Evolutionary conservation across 2,329 filamentous ascomycete genomes (phyloP), one percentile per base, ranked within the genome.

Genomic region (Hypoxylon sp.): DNA sequence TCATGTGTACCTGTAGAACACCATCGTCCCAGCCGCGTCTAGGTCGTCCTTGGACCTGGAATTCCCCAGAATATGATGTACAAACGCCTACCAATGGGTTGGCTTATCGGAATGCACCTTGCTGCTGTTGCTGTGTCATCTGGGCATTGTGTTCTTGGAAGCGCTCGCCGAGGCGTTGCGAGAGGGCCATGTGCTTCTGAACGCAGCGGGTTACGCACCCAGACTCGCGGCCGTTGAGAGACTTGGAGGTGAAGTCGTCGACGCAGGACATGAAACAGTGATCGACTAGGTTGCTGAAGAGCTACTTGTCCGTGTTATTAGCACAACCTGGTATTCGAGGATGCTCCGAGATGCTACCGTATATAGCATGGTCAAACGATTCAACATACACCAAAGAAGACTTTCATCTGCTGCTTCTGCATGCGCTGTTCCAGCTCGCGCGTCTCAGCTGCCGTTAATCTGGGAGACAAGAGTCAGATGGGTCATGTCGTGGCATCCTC

Each of bases 191-290:
- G 78, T 91, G 91, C 83, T 99, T 99, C 79, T 95, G 90, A 62
- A 98, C 93, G 78, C 95, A 99, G 71, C 92, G 90, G 79, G 91
- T 88, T 71, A 98, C 88, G 81, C 95, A 99, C 75, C 90, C 89
- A 72, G 90, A 90, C 80, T 99, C 95, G 74, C 91, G 89, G 67
- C 88, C 85, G 63, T 90, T 89, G 66, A 99, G 86, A 45, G 92
- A 91, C 81, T 98, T 98, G 80, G 92, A 96, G 72, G 93, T 96
- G 85, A 99, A 99, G 83, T 98, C 93, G 78, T 93, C 94, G 79
- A 99, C 87, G 83, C 95, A 99, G 78, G 95, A 89, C 75, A 91
- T 88, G 84, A 99, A 99, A 86, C 95, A 99, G 79, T 88, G 85
- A 76, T 92, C 88, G 70, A 92, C 89, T 52, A 91, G 83, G 78